Base-by-base conservation (phyloP, 306 rosid species). In the Crataegus laevigata region DNA sequence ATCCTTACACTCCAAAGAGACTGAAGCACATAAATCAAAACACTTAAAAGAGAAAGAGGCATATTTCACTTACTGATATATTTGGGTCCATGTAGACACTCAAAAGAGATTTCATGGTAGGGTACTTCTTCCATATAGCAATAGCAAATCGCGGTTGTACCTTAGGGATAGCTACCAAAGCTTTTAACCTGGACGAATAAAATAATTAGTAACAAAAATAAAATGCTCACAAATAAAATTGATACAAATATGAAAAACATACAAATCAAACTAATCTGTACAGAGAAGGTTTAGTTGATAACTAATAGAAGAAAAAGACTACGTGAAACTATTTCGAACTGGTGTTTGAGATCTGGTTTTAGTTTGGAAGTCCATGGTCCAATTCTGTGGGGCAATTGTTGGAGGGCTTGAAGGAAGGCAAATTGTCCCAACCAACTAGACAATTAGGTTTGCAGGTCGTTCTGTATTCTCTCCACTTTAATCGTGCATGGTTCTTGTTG, bases 91-190 rank as follows among this genome's bases (percentile, higher is more conserved):
- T 90, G 82, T 93, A 93, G 67, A 82, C 91, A 76, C 82, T 89
- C 81, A 91, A 82, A 76, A 94, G 89, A 42, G 96, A 90, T 84
- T 89, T 94, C 98, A 91, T 88, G 72, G 94, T 91, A 28, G 96
- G 94, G 75, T 94, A 94, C 70, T 87, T 91, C 89, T 91, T 91
- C 91, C 93, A 79, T 77, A 94, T 91, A 61, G 98, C 91, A 67
- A 91, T 40, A 58, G 98, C 97, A 80, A 85, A 91, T 68, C 97
- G 94, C 47, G 98, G 97, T 75, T 94, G 98, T 38, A 91, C 97
- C 89, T 91, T 94, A 6, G 98, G 98, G 59, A 94, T 88, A 73
- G 97, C 91, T 66, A 94, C 90, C 90, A 94, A 90, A 83, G 91
- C 90, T 87, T 91, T 91, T 80, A 94, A 87, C 98, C 98, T 91